Percentiles rank a stretch among this genome's conserved stretches.
phyloP scores from a whole-genome alignment of 2,329 filamentous ascomycete species.

The Fusarium algeriense region DNA sequence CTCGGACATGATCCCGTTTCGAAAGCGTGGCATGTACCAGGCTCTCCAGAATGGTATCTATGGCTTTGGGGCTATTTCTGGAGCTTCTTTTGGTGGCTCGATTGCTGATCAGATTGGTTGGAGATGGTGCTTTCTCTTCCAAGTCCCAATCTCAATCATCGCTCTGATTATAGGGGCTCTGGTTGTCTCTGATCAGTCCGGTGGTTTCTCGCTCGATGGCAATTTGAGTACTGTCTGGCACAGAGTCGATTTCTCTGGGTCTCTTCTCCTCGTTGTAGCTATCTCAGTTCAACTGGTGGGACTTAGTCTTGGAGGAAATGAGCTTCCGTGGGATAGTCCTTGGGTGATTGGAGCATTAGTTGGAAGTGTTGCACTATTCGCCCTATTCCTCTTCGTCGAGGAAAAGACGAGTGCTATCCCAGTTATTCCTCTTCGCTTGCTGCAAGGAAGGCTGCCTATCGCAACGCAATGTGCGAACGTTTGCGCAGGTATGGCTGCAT shows the following conservation, averaged over 20 bases:
- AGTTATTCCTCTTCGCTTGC: conserved; percentile 67
- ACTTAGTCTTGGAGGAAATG: conserved; percentile 68
- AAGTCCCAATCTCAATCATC: conserved; percentile 69
- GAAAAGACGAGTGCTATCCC: conserved; percentile 63
- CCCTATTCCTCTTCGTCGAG: conserved; percentile 62
- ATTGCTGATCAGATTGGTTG: conserved; percentile 75
- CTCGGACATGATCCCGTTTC: conserved; percentile 72
- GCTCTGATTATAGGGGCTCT: conserved; percentile 66
- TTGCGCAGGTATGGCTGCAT: conserved; percentile 70
- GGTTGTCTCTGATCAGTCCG: conserved; percentile 62
- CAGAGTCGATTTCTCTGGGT: conserved; percentile 69
- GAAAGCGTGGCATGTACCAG: conserved; percentile 69
- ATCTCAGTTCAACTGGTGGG: conserved; percentile 69
- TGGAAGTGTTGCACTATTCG: conserved; percentile 58
- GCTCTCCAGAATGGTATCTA: conserved; percentile 71
- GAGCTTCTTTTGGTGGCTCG: conserved; percentile 73
- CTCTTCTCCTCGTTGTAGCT: conserved; percentile 67
- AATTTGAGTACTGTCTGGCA: conserved; percentile 60
- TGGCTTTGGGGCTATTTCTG: conserved; percentile 72
- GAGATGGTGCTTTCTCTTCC: conserved; percentile 75
- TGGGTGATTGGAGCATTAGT: conserved; percentile 61
- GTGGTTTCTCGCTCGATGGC: conserved; percentile 45
- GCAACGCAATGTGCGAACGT: conserved; percentile 70
- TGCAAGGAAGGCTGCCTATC: conserved; percentile 66
- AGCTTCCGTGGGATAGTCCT: conserved; percentile 64